A percentile compares a stretch with the other conserved stretches of the same genome.
These are phyloP conservation scores for Stephanodiscus triporus DNA, from an alignment of 108 stramenopile genomes.

Conservation along the genomic window DNA sequence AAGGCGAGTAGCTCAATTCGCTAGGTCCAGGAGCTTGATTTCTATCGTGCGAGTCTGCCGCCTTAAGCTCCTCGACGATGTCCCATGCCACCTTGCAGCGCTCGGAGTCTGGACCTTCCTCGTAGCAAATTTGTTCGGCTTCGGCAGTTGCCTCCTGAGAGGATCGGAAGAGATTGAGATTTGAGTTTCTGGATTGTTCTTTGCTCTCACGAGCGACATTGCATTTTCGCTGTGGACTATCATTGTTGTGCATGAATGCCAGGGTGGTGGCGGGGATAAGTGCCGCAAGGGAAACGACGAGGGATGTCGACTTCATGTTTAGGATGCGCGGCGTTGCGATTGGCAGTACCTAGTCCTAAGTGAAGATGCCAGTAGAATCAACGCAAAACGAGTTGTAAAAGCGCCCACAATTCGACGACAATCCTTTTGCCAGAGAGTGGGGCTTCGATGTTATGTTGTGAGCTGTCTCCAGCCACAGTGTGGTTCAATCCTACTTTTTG, in stretches of 20 bases:
- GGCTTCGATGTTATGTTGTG: too few species aligned
- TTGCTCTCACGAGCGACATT: neutral
- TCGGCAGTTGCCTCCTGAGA: constrained; percentile 58
- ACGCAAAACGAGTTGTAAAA: too few species aligned
- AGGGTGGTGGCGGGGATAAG: constrained; percentile 4
- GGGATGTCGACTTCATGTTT: constrained; percentile 3
- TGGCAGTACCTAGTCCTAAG: too few species aligned
- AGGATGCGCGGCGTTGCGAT: neutral
- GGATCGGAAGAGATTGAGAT: constrained; percentile 41
- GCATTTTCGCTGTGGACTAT: neutral
- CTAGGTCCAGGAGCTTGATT: constrained; percentile 1
- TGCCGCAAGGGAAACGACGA: neutral
- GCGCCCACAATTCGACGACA: too few species aligned
- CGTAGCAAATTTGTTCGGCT: constrained; percentile 51
- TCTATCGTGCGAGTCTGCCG: constrained; percentile 52
- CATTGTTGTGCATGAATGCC: neutral
- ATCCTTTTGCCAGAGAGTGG: too few species aligned
- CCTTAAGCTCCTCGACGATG: constrained; percentile 68
- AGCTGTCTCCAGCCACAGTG: too few species aligned
- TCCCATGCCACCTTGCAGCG: constrained; percentile 63
- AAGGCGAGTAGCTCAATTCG: constrained; percentile 38
- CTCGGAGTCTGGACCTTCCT: constrained; percentile 35
- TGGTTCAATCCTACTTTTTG: too few species aligned
- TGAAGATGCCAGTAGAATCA: too few species aligned
- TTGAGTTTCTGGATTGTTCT: neutral